Evolutionary conservation across 345 rosid genomes (phyloP).

Genomic region (Noccaea caerulescens): DNA sequence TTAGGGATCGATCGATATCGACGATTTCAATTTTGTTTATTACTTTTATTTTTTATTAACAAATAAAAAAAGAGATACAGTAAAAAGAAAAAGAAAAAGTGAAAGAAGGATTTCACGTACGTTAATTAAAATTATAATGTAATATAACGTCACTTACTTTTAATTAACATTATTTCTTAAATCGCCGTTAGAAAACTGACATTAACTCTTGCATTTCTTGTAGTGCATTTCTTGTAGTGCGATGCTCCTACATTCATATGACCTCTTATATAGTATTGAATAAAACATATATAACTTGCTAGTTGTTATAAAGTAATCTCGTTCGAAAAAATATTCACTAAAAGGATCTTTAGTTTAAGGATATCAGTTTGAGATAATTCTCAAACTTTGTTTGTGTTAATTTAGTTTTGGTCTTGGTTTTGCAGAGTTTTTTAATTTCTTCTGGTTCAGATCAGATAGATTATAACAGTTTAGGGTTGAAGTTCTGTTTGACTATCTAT

Average conservation of each 20-base stretch:
- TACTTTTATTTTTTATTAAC: no score
- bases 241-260: not conserved
- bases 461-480: not conserved
- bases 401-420: not conserved
- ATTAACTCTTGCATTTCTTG: no score
- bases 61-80: no score
- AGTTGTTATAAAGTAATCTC: not conserved
- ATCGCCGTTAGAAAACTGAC: no score
- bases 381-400: not conserved
- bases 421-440: not conserved
- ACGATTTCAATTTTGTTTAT: no score
- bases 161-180: no score
- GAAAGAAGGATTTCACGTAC: no score
- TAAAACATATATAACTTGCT: not conserved
- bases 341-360: not conserved
- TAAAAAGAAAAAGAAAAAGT: no score
- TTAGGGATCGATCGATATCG: no score
- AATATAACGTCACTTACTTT: no score
- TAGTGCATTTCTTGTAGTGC: no score
- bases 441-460: not conserved
- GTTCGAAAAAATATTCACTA: not conserved
- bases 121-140: no score
- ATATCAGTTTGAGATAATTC: not conserved
- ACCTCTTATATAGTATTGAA: slow-evolving; percentile 10
- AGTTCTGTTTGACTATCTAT: not conserved